These are phyloP conservation scores for Pecoramyces ruminantium DNA, from an alignment of 192 early-diverging fungal species.

Conservation along the genomic window DNA sequence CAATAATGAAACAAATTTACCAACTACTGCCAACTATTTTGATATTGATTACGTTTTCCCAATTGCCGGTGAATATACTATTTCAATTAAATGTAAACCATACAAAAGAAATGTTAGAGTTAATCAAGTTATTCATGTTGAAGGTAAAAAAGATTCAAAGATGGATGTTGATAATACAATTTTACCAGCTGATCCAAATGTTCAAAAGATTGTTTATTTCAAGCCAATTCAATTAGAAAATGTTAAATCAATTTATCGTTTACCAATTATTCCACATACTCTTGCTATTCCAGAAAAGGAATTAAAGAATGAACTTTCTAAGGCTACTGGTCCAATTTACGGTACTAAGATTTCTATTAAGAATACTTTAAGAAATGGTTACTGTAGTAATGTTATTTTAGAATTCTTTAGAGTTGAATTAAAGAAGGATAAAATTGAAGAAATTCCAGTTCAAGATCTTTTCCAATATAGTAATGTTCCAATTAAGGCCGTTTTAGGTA, in stretches of 20 bases:
- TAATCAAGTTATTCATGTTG: not conserved
- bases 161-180: not conserved
- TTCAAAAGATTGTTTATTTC: not conserved
- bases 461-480: not conserved
- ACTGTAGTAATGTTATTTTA: not conserved
- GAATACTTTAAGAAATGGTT: not conserved
- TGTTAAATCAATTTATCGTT: not conserved
- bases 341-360: not conserved
- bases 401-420: not conserved
- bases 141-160: not conserved
- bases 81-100: not conserved
- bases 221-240: not conserved
- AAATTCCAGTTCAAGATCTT: not conserved
- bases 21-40: not conserved
- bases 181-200: not conserved
- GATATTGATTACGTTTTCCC: not conserved
- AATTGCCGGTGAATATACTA: not conserved
- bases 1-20: not conserved
- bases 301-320: not conserved
- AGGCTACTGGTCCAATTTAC: not conserved
- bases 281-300: not conserved
- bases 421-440: not conserved
- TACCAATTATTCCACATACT: not conserved
- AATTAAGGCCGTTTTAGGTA: not conserved
- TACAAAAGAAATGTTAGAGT: not conserved